Evolutionary conservation across 2,329 filamentous ascomycete genomes (phyloP), one percentile per base, ranked within the genome.

Genomic region (Beauveria sp.): DNA sequence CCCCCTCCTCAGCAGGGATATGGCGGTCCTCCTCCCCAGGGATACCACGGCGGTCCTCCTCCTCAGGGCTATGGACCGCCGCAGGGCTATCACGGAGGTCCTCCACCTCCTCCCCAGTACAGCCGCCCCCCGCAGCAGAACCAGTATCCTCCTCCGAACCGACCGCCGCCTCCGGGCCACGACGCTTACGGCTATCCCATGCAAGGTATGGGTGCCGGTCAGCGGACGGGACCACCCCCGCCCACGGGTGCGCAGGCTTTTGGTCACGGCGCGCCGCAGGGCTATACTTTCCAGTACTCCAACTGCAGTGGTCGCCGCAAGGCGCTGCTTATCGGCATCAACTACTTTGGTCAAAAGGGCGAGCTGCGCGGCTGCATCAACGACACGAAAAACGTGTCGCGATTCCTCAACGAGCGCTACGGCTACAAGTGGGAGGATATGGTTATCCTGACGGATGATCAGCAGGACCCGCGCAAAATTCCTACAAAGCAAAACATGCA

Each of bases 331-430:
- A 90, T 92, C 64, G 89, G 89, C 57, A 90, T 92, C 79, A 92
- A 92, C 79, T 92, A 92, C 77, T 88, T 91, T 67, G 84, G 85
- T 57, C 86, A 89, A 70, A 75, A 85, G 24, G 88, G 84, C 54
- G 86, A 90, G 77, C 81, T 92, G 58, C 80, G 85, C 63, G 89
- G 89, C 48, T 92, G 89, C 74, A 90, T 92, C 80, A 92, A 92
- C 74, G 89, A 92, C 71, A 87, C 89, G 40, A 85, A 87, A 75
- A 92, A 92, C 71, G 83, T 92, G 73, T 90, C 87, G 37, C 75
- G 76, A 59, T 92, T 90, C 72, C 75, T 92, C 63, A 85, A 86
- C 65, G 80, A 86, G 71, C 78, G 79, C 63, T 87, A 89, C 69
- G 80, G 82, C 55, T 92, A 91, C 75, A 87, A 85, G 79, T 79